Evolutionary conservation across 139 green algal species (phyloP), one percentile per base, ranked within the genome.

Genomic region (Chlorella sorokiniana): DNA sequence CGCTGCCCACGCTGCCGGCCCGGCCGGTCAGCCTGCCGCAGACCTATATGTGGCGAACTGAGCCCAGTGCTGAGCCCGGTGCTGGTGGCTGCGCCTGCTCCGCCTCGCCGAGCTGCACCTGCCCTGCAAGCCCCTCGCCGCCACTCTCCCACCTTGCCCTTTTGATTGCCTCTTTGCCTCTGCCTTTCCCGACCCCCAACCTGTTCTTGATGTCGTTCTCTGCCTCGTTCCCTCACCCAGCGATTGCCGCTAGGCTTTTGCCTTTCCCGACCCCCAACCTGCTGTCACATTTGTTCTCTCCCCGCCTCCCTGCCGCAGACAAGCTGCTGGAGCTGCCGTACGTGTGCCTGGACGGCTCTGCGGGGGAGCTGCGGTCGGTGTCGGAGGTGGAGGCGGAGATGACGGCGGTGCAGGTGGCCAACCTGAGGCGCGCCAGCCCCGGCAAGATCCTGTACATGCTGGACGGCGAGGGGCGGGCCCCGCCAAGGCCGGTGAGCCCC

Each of bases 291-390:
- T 25, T 10, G 6, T n/a, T 33, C 2, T 31, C 22, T 31, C 1
- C 7, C 74, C 56, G 16, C 56, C n/a, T 16, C 22, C 18, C 22
- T n/a, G 16, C 18, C 56, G 38, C 74, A 80, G 74, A 23, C 56
- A 69, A 82, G 76, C 73, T 91, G 33, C 81, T 97, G 20, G 94
- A 96, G 85, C 79, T 97, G 63, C 91, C 96, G 88, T 97, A 89
- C 69, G 92, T 91, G 9, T 69, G 62, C 16, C 91, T 93, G 4
- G 86, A 89, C 33, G 88, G 92, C 77, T 70, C 84, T 35, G 91
- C 90, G 81, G 86, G 96, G 68, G 85, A 93, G 81, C 86, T 98
- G 74, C 79, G 88, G 38, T 89, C 96, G 79, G 61, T 89, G 0
- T 25, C 29, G 20, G 69, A 80, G 4, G 81, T 94, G 33, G 89